Conservation (phyloP, 108 stramenopile genomes). For the Thalassiosira profunda region DNA sequence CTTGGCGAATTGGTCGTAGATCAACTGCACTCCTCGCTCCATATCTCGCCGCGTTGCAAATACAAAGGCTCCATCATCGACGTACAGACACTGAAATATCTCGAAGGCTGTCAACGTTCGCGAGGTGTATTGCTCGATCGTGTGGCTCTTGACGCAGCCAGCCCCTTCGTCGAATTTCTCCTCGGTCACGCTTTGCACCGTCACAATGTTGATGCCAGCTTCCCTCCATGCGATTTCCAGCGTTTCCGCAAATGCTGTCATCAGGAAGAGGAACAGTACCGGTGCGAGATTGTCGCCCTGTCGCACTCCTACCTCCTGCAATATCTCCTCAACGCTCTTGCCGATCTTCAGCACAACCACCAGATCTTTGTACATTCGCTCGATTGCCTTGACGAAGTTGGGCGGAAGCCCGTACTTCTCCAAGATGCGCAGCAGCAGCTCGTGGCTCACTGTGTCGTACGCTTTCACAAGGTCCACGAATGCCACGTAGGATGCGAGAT, state of each 20-base stretch:
- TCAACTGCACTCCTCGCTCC: neutral
- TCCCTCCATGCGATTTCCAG: neutral
- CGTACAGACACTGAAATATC: neutral
- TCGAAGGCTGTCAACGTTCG: neutral
- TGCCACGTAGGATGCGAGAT: constrained; percentile 1
- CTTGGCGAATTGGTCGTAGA: constrained; percentile 15
- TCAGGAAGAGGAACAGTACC: constrained; percentile 22
- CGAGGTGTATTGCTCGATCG: no score
- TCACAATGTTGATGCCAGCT: no score
- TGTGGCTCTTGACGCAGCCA: no score
- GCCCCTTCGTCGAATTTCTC: neutral
- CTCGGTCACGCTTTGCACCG: no score
- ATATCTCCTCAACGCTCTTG: neutral
- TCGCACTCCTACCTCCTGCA: constrained; percentile 17
- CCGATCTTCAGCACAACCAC: constrained; percentile 3
- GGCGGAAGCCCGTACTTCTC: constrained; percentile 16
- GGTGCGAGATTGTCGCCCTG: constrained; percentile 36
- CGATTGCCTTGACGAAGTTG: neutral
- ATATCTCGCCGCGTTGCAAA: neutral
- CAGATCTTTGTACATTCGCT: constrained; percentile 1
- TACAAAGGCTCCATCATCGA: constrained; percentile 10
- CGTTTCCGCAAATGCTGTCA: constrained; percentile 16
- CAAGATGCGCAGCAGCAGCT: constrained; percentile 5
- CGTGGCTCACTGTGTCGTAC: constrained; percentile 25
- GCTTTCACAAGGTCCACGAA: constrained; percentile 38